Percentiles rank a stretch among this genome's conserved stretches.
phyloP scores from a whole-genome alignment of 805 yeast species.

The Ogataea glucozyma region DNA sequence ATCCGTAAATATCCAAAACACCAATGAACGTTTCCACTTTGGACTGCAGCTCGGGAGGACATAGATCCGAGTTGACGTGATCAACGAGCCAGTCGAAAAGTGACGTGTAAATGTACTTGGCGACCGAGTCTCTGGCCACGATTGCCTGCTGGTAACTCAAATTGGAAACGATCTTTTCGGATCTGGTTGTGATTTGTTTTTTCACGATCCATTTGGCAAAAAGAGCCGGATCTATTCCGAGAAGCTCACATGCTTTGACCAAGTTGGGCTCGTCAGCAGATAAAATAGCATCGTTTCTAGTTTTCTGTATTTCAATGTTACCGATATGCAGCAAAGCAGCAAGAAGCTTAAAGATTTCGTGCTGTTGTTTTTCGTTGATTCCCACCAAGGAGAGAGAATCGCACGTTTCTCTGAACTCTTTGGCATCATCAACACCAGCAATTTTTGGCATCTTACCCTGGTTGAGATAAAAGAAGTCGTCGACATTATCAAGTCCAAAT shows the following conservation, averaged over 20 bases:
- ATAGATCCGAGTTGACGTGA: constrained; percentile 77
- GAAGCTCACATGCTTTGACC: constrained; percentile 76
- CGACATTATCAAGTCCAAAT: constrained; percentile 62
- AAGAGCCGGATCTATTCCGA: constrained; percentile 70
- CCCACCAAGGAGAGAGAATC: constrained; percentile 83
- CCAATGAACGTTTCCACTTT: constrained; percentile 80
- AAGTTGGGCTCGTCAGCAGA: constrained; percentile 85
- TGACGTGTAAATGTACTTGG: constrained; percentile 90
- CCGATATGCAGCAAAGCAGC: constrained; percentile 93
- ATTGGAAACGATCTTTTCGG: constrained; percentile 86
- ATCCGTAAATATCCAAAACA: constrained; percentile 95
- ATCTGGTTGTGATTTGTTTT: constrained; percentile 88
- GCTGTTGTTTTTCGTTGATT: constrained; percentile 56
- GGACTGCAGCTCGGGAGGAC: constrained; percentile 66
- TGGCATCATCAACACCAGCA: constrained; percentile 76
- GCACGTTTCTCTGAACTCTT: constrained; percentile 73
- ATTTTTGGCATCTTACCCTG: constrained; percentile 81
- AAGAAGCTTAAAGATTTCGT: constrained; percentile 70
- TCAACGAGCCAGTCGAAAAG: constrained; percentile 94
- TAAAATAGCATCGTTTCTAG: constrained; percentile 79
- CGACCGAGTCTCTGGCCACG: constrained; percentile 95
- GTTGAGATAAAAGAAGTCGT: constrained; percentile 76
- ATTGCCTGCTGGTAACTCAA: constrained; percentile 79
- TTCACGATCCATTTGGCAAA: constrained; percentile 92
- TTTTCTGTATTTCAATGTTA: constrained; percentile 82